phyloP scores from a whole-genome alignment of 2,329 filamentous ascomycete genomes.

The Microdochium bolleyi region DNA sequence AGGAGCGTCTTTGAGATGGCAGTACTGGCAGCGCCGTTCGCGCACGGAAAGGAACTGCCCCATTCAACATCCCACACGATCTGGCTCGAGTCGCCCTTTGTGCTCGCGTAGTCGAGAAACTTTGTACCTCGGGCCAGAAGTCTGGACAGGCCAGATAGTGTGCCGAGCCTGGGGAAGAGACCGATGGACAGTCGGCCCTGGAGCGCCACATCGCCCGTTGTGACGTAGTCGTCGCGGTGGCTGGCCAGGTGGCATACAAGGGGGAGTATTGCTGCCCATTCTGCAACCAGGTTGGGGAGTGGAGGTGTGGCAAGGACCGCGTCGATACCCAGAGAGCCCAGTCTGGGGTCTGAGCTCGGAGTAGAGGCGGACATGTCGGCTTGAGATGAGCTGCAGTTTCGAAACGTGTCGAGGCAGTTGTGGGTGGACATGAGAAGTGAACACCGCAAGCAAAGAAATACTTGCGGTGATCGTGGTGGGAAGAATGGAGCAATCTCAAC shows the following conservation, averaged over 20 bases:
- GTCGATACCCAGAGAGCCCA: neutral
- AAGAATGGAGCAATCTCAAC: too few relatives aligned
- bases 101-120: too few relatives aligned
- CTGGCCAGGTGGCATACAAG: slow-evolving; percentile 1
- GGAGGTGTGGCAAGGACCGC: neutral
- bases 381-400: too few relatives aligned
- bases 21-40: slow-evolving; percentile 14
- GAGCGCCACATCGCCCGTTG: neutral
- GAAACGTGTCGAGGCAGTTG: too few relatives aligned
- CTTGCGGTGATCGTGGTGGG: too few relatives aligned
- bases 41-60: slow-evolving; percentile 15
- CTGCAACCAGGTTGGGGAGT: neutral
- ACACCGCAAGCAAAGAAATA: too few relatives aligned
- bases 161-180: slow-evolving; percentile 3
- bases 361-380: too few relatives aligned
- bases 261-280: slow-evolving; percentile 1
- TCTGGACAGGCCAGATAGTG: slow-evolving; percentile 2
- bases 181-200: neutral
- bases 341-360: neutral
- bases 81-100: slow-evolving; percentile 1
- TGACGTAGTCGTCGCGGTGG: neutral
- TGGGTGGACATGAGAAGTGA: too few relatives aligned
- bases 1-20: slow-evolving; percentile 3
- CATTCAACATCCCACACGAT: slow-evolving; percentile 16
- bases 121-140: slow-evolving; percentile 1